phyloP scores from a whole-genome alignment of 768 basidiomycete species.

The Sutorius australiensis region DNA sequence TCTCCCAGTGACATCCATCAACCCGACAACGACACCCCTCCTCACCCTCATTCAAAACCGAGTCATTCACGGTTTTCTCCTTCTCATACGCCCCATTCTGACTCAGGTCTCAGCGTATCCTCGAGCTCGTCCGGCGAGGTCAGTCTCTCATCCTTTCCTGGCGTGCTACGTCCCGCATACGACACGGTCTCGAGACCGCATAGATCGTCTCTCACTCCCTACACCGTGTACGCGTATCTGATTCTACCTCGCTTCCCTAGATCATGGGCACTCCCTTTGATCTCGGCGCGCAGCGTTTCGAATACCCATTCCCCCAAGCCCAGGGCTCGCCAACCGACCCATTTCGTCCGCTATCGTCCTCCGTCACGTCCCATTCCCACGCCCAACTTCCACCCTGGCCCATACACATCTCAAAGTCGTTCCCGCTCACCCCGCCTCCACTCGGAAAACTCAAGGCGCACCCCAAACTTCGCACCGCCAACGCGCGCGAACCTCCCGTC shows the following conservation, averaged over 20 bases:
- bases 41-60: background rate
- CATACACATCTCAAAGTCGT: conserved; percentile 28
- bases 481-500: conserved; percentile 29
- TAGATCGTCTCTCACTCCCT: conserved; percentile 6
- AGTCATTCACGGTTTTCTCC: background rate
- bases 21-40: conserved; percentile 1
- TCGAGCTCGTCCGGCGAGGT: conserved; percentile 33
- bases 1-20: conserved; percentile 18
- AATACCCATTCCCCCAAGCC: conserved; percentile 30
- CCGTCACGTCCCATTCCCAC: conserved; percentile 22
- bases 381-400: conserved; percentile 26
- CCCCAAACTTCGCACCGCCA: conserved; percentile 28
- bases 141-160: conserved; percentile 3
- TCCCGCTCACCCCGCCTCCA: conserved; percentile 29
- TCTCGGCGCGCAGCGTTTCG: conserved; percentile 31
- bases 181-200: background rate
- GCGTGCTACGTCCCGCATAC: no score
- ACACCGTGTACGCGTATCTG: background rate
- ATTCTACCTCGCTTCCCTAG: conserved; percentile 10
- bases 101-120: conserved; percentile 30
- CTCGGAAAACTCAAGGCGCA: conserved; percentile 26
- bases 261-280: conserved; percentile 34
- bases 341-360: conserved; percentile 22
- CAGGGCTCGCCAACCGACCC: conserved; percentile 30
- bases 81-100: conserved; percentile 24